These are phyloP conservation scores for Boletus reticulatus DNA, from an alignment of 768 basidiomycete species.

Conservation along the genomic window DNA sequence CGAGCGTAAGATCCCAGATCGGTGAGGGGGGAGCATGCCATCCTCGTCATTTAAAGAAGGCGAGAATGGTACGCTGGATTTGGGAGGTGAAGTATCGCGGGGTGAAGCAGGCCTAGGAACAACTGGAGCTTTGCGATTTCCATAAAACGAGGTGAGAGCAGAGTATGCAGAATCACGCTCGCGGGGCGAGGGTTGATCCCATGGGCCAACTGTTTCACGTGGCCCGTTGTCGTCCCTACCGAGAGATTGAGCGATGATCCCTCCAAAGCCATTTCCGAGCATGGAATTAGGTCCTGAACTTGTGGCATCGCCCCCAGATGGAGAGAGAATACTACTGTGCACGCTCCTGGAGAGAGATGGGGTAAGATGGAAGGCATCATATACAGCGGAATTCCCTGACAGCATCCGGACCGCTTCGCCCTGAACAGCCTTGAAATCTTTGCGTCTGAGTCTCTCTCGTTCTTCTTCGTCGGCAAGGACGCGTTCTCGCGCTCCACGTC, in stretches of 20 bases:
- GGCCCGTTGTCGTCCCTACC: constrained; percentile 23
- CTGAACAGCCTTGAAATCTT: constrained; percentile 44
- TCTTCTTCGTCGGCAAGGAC: constrained; percentile 59
- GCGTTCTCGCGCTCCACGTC: constrained; percentile 60
- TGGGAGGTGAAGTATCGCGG: constrained; percentile 27
- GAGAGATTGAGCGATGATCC: constrained; percentile 25
- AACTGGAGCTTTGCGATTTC: constrained; percentile 21
- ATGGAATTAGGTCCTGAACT: constrained; percentile 17
- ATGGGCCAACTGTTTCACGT: constrained; percentile 31
- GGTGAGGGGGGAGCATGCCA: constrained; percentile 33
- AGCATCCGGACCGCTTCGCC: constrained; percentile 38
- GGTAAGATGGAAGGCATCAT: constrained; percentile 78
- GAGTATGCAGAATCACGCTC: constrained; percentile 30
- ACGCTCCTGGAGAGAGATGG: constrained; percentile 29
- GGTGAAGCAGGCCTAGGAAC: constrained; percentile 28
- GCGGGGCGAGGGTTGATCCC: constrained; percentile 33
- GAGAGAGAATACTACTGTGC: constrained; percentile 24
- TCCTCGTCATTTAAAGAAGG: constrained; percentile 27
- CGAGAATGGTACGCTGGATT: constrained; percentile 20
- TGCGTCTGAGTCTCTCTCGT: constrained; percentile 53
- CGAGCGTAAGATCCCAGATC: constrained; percentile 27
- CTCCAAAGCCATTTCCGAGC: constrained; percentile 23
- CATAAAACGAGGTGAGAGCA: constrained; percentile 28
- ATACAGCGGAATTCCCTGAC: constrained; percentile 48
- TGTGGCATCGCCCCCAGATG: constrained; percentile 17